Percentiles rank a stretch among this genome's conserved stretches.
phyloP scores from a whole-genome alignment of 176 grass and related monocot species.

The Zea mays region DNA sequence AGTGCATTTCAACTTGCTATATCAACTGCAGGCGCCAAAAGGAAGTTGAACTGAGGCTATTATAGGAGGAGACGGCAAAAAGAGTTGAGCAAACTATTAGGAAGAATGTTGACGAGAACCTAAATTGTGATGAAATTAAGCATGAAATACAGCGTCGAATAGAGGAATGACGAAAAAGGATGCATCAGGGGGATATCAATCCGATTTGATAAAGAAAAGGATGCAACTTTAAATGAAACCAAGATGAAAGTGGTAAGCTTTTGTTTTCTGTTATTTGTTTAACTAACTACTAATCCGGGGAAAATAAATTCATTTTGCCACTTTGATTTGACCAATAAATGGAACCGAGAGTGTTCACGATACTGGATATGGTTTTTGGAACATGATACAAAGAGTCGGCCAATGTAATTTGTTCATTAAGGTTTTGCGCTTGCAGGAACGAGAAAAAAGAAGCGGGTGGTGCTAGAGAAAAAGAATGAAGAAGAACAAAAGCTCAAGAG shows the following conservation, averaged over 20 bases:
- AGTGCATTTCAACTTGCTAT: constrained; percentile 49
- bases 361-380: constrained; percentile 10
- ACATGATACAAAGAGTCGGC: neutral
- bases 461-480: constrained; percentile 79
- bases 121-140: constrained; percentile 92
- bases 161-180: constrained; percentile 80
- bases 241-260: constrained; percentile 67
- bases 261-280: neutral
- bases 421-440: constrained; percentile 54
- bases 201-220: constrained; percentile 96
- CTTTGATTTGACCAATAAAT: too few relatives aligned
- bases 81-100: constrained; percentile 93
- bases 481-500: constrained; percentile 88
- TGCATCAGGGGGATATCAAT: constrained; percentile 64
- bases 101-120: constrained; percentile 80
- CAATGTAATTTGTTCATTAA: neutral
- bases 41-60: constrained; percentile 90
- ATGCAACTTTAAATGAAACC: constrained; percentile 64
- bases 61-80: constrained; percentile 95
- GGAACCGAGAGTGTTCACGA: neutral
- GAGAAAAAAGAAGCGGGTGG: constrained; percentile 68
- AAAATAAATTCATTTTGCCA: too few relatives aligned
- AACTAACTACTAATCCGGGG: too few relatives aligned
- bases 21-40: constrained; percentile 71
- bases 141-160: constrained; percentile 90